Base-by-base conservation (phyloP, 768 basidiomycete species). In the Rhodotorula kratochvilovae region DNA sequence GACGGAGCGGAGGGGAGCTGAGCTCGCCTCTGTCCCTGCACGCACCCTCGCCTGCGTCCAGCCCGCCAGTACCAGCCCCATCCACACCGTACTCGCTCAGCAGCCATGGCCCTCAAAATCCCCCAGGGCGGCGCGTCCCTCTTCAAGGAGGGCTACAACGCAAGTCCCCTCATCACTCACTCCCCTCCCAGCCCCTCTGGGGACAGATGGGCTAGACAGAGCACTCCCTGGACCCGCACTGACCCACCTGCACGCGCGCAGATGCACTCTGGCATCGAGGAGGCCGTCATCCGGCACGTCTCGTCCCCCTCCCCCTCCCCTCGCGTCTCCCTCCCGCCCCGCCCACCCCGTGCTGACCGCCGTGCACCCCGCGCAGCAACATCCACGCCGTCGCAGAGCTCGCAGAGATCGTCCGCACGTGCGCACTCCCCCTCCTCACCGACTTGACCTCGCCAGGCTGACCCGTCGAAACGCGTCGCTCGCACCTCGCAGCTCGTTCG, bases 81-180 rank as follows among this genome's bases (percentile, higher is more conserved):
- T 13, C 51, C 51, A 1, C 29, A 16, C 51, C 10, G 4, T 13
- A 27, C 16, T 13, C 29, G 2, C 17, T 13, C 11, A 31, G 8
- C 23, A 19, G 54, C 54, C 23, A 71, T 71, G 70, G 57, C 66
- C 25, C 56, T 73, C 39, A 62, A 62, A 31, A 67, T 74, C 33
- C 73, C 73, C 23, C 33, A 36, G 17, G 63, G 63, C 19, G 72
- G 71, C 2, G 56, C 68, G 21, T 65, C 67, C 81, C 86, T 99
- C 51, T 98, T 99, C 85, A 97, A 97, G 81, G 91, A 96, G 43
- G 95, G 95, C 35, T 93, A 92, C 86, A 96, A 95, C 85, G 92
- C 90, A 72, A 69, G 56, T 63, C 21, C 16, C 39, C 5, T 43
- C 25, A 23, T 12, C 48, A 2, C 48, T 10, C 5, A 11, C 7